Evolutionary conservation across 2,329 filamentous ascomycete genomes (phyloP).

Genomic region (Aureobasidium subglaciale): DNA sequence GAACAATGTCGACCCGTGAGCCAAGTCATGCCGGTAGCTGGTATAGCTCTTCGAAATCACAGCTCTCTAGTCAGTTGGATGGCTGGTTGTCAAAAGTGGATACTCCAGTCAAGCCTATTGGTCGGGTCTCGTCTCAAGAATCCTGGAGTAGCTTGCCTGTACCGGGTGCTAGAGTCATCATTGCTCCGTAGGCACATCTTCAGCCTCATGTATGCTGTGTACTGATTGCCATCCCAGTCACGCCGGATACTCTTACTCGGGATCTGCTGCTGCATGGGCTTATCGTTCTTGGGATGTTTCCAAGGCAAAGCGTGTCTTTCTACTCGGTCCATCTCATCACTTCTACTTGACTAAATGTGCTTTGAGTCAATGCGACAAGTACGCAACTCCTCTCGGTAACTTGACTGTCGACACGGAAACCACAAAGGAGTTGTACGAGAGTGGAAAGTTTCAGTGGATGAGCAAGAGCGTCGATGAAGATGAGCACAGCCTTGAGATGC

Average conservation of each 20-base stretch:
- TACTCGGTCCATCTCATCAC: slow-evolving; percentile 89
- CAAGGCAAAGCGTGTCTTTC: slow-evolving; percentile 78
- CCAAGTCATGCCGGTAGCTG: slow-evolving; percentile 80
- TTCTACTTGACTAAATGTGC: slow-evolving; percentile 72
- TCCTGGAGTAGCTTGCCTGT: slow-evolving; percentile 52
- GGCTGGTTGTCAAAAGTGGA: slow-evolving; percentile 68
- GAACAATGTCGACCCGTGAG: slow-evolving; percentile 37
- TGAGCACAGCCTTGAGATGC: slow-evolving; percentile 96
- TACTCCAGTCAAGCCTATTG: slow-evolving; percentile 54
- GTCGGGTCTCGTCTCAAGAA: slow-evolving; percentile 35
- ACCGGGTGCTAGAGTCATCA: slow-evolving; percentile 70
- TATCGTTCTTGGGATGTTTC: slow-evolving; percentile 83
- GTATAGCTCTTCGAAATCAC: slow-evolving; percentile 60
- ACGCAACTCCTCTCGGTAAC: slow-evolving; percentile 67
- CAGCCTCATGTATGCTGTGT: slow-evolving; percentile 26
- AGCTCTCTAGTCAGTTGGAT: slow-evolving; percentile 65
- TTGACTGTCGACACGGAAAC: slow-evolving; percentile 57
- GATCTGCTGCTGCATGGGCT: slow-evolving; percentile 85
- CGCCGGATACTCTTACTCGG: slow-evolving; percentile 89
- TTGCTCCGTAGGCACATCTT: slow-evolving; percentile 71
- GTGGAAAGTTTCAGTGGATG: slow-evolving; percentile 59
- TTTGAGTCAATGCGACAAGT: slow-evolving; percentile 63
- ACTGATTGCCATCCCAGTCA: slow-evolving; percentile 52
- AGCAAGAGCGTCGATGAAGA: slow-evolving; percentile 59
- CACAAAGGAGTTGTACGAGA: slow-evolving; percentile 45